Conservation (phyloP, 345 rosid genomes). For the Gossypium bickii region DNA sequence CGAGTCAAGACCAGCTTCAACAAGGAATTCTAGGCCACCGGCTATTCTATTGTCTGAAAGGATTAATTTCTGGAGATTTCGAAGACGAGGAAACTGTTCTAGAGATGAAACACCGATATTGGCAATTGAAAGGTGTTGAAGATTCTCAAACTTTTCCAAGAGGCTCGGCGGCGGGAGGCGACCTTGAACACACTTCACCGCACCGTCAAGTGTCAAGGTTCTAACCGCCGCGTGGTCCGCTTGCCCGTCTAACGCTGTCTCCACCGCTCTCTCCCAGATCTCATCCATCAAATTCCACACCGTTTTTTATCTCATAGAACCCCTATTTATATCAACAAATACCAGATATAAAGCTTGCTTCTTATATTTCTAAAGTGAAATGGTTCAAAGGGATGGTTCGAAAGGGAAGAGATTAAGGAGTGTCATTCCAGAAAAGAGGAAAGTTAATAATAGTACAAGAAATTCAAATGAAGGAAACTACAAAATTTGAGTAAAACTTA, state of each 20-base stretch:
- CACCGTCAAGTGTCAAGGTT: conserved; percentile 63
- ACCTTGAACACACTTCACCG: conserved; percentile 66
- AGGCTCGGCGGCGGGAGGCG: conserved; percentile 49
- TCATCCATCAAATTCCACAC: conserved; percentile 53
- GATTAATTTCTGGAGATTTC: conserved; percentile 50
- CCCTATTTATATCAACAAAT: neutral
- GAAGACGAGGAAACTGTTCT: conserved; percentile 61
- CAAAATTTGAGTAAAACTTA: neutral
- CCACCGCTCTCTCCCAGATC: conserved; percentile 80
- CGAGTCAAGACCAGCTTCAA: conserved; percentile 55
- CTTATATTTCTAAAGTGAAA: too few relatives aligned
- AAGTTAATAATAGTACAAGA: neutral
- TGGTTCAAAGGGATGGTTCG: neutral
- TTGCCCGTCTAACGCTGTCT: conserved; percentile 59
- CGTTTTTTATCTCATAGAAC: conserved; percentile 24
- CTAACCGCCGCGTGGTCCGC: conserved; percentile 39
- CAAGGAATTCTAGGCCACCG: conserved; percentile 56
- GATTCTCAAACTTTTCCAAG: conserved; percentile 55
- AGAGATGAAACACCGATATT: conserved; percentile 58
- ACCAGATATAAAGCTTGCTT: neutral
- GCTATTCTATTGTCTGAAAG: conserved; percentile 70
- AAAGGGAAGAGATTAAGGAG: neutral
- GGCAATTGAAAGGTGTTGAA: conserved; percentile 66
- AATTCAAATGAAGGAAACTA: neutral
- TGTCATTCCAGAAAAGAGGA: neutral